Conservation (phyloP, 768 basidiomycete genomes). For the Russula abietina region DNA sequence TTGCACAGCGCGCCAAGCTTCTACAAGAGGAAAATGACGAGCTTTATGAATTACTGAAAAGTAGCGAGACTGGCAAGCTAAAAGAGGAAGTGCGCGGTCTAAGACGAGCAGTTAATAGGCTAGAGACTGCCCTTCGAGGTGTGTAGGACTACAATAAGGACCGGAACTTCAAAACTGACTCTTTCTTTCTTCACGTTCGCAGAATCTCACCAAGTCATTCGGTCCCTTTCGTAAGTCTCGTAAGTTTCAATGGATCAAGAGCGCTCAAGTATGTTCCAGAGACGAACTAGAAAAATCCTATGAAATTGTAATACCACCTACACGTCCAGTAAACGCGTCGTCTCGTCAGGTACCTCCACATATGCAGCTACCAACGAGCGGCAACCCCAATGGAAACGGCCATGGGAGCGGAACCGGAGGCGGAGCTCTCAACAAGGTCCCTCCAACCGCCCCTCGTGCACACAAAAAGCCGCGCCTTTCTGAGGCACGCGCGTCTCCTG, state of each 20-base stretch:
- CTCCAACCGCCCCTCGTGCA: constrained; percentile 75
- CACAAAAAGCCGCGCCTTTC: constrained; percentile 75
- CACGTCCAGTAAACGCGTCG: constrained; percentile 35
- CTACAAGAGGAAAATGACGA: constrained; percentile 88
- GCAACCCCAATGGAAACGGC: constrained; percentile 30
- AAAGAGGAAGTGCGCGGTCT: constrained; percentile 77
- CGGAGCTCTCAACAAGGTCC: constrained; percentile 40
- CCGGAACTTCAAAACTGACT: constrained; percentile 9
- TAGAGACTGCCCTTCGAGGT: constrained; percentile 79
- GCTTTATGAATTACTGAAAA: constrained; percentile 66
- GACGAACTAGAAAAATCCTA: constrained; percentile 74
- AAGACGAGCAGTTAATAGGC: constrained; percentile 55
- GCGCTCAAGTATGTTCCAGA: constrained; percentile 36
- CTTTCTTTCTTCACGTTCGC: constrained; percentile 2
- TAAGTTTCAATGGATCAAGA: constrained; percentile 1
- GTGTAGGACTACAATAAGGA: constrained; percentile 22
- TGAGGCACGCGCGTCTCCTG: constrained; percentile 34
- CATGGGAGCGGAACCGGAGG: constrained; percentile 22
- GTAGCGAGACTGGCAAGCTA: constrained; percentile 69
- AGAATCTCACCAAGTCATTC: constrained; percentile 77
- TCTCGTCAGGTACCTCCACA: constrained; percentile 38
- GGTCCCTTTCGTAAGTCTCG: constrained; percentile 60
- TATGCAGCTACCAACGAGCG: constrained; percentile 26
- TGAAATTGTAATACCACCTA: constrained; percentile 47
- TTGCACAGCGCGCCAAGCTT: constrained; percentile 64